Percentiles rank a stretch among this genome's conserved stretches.
Evolutionary conservation across 2,329 filamentous ascomycete species (phyloP).

Genomic region (Diaporthe humulicola): DNA sequence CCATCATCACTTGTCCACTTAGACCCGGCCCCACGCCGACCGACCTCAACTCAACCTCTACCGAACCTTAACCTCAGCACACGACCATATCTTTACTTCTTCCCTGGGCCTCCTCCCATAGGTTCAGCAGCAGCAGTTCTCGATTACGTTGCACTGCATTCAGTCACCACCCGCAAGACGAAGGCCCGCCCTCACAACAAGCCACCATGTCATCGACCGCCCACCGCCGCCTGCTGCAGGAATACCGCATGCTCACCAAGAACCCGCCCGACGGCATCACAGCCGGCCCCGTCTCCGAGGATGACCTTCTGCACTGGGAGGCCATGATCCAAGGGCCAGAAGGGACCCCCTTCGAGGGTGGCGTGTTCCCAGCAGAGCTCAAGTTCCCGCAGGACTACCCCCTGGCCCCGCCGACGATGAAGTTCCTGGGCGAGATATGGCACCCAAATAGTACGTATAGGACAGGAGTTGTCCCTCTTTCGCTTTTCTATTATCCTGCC

Average conservation of each 20-base stretch:
- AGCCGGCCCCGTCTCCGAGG: slow-evolving; percentile 91
- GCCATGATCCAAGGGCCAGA: slow-evolving; percentile 95
- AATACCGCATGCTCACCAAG: slow-evolving; percentile 94
- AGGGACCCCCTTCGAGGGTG: slow-evolving; percentile 95
- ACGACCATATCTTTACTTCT: neutral
- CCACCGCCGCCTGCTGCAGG: slow-evolving; percentile 88
- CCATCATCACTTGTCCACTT: slow-evolving; percentile 20
- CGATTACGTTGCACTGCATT: neutral
- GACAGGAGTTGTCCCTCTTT: neutral
- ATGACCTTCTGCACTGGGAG: slow-evolving; percentile 97
- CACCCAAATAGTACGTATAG: slow-evolving; percentile 86
- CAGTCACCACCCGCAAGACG: neutral
- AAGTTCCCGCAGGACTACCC: slow-evolving; percentile 97
- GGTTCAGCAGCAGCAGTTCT: neutral
- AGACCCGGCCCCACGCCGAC: slow-evolving; percentile 14
- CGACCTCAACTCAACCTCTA: neutral
- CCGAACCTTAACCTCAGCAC: neutral
- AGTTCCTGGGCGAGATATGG: slow-evolving; percentile 93
- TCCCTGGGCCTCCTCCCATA: neutral
- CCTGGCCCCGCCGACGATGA: slow-evolving; percentile 95
- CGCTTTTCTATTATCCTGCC: neutral
- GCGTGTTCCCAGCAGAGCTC: slow-evolving; percentile 94
- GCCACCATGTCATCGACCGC: slow-evolving; percentile 69
- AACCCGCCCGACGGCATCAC: slow-evolving; percentile 98
- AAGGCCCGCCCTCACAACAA: slow-evolving; percentile 50